Percentiles rank a stretch among this genome's conserved stretches.
These are phyloP conservation scores for Mycena galericulata DNA, from an alignment of 768 basidiomycete species.

Conservation along the genomic window DNA sequence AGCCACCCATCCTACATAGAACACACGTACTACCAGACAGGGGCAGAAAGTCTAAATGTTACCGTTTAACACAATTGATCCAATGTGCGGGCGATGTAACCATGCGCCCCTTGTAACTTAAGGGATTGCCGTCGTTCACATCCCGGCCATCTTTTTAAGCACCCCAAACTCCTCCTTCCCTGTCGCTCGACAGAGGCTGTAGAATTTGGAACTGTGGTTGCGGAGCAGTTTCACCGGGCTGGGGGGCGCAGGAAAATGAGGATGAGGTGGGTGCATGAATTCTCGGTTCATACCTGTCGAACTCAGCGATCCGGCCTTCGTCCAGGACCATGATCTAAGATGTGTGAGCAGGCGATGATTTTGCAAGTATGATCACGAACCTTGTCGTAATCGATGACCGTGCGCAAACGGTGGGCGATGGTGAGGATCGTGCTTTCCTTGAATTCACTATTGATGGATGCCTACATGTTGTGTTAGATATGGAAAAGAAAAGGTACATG, in stretches of 20 bases:
- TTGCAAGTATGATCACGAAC: constrained; percentile 51
- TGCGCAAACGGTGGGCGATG: constrained; percentile 83
- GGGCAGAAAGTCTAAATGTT: no score
- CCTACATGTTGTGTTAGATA: no score
- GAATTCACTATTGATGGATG: constrained; percentile 65
- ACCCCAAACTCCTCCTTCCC: constrained; percentile 77
- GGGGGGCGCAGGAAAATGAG: background rate
- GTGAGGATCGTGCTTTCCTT: constrained; percentile 84
- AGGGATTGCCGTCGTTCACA: no score
- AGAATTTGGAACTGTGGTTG: constrained; percentile 68
- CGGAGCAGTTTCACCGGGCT: constrained; percentile 54
- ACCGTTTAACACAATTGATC: no score
- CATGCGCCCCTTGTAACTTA: no score
- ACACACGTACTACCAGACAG: no score
- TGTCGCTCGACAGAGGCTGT: constrained; percentile 76
- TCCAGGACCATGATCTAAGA: constrained; percentile 80
- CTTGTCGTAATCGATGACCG: constrained; percentile 86
- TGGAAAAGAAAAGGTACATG: background rate
- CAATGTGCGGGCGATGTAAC: no score
- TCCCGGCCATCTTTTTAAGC: constrained; percentile 73
- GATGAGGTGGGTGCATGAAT: no score
- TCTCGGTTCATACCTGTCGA: constrained; percentile 55
- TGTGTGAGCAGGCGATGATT: background rate
- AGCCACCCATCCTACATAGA: no score
- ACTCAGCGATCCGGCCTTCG: constrained; percentile 60